A percentile compares a stretch with the other conserved stretches of the same genome.
Conservation (phyloP, 2,329 filamentous ascomycete species). For the Clathrospora elynae region DNA sequence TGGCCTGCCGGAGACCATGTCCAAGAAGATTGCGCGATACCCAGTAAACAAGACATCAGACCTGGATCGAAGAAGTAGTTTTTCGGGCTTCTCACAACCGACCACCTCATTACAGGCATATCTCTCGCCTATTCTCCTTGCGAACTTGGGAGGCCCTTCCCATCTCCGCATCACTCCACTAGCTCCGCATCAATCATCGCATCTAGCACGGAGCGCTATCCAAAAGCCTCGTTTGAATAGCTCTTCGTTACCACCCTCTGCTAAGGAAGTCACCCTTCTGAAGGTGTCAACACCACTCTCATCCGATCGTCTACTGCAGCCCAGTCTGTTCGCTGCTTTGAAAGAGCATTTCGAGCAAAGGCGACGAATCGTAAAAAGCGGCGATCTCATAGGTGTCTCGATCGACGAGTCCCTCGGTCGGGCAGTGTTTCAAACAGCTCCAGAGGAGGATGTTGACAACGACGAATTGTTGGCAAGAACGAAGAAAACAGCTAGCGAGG, state of each 20-base stretch:
- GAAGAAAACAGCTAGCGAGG: slow-evolving; percentile 43
- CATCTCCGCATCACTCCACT: slow-evolving; percentile 80
- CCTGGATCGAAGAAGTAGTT: slow-evolving; percentile 55
- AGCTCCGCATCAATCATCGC: slow-evolving; percentile 55
- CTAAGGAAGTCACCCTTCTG: slow-evolving; percentile 81
- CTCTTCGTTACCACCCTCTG: slow-evolving; percentile 62
- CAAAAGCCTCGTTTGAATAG: slow-evolving; percentile 53
- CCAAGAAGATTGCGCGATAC: slow-evolving; percentile 60
- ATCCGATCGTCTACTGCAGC: slow-evolving; percentile 82
- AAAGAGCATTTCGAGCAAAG: slow-evolving; percentile 88
- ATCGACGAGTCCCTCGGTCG: slow-evolving; percentile 85
- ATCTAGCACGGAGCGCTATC: slow-evolving; percentile 40
- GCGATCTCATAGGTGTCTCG: slow-evolving; percentile 86
- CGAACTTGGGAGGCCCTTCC: slow-evolving; percentile 79
- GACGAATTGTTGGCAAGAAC: slow-evolving; percentile 59
- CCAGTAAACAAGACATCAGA: slow-evolving; percentile 53
- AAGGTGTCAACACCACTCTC: slow-evolving; percentile 89
- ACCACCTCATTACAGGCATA: slow-evolving; percentile 59
- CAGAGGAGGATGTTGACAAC: slow-evolving; percentile 69
- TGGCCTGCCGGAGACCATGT: slow-evolving; percentile 76
- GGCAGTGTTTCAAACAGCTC: slow-evolving; percentile 73
- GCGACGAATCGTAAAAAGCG: slow-evolving; percentile 79
- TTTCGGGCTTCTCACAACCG: slow-evolving; percentile 45
- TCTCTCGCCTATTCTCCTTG: slow-evolving; percentile 82
- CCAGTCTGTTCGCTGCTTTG: slow-evolving; percentile 81